Percentiles rank a stretch among this genome's conserved stretches.
Evolutionary conservation across 768 basidiomycete genomes (phyloP).

Genomic region (Hemileccinum impolitum): DNA sequence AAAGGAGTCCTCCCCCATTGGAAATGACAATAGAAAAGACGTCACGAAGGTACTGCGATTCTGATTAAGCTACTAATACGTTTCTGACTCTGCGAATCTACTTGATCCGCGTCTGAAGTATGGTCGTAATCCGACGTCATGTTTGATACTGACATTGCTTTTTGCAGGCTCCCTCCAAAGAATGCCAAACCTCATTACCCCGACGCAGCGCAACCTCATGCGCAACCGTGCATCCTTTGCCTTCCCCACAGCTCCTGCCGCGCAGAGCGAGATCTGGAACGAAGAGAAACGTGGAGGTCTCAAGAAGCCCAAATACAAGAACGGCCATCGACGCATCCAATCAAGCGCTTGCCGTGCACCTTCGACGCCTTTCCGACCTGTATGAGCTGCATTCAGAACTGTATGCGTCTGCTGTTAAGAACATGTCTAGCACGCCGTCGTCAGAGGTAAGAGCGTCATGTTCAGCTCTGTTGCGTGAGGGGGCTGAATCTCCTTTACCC

Average conservation of each 20-base stretch:
- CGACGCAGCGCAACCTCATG: slow-evolving; percentile 23
- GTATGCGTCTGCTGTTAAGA: slow-evolving; percentile 59
- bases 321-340: slow-evolving; percentile 63
- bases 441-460: slow-evolving; percentile 45
- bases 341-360: slow-evolving; percentile 50
- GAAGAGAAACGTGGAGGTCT: slow-evolving; percentile 53
- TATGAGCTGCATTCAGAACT: slow-evolving; percentile 43
- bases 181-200: slow-evolving; percentile 50
- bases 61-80: not conserved
- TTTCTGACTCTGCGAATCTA: slow-evolving; percentile 34
- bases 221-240: slow-evolving; percentile 26
- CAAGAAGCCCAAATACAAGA: slow-evolving; percentile 65
- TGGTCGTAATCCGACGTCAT: slow-evolving; percentile 15
- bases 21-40: slow-evolving; percentile 47
- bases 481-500: not conserved
- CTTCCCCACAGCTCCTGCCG: slow-evolving; percentile 56
- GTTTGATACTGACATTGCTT: not conserved
- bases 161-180: slow-evolving; percentile 76
- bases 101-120: slow-evolving; percentile 87
- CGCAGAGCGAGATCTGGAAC: slow-evolving; percentile 70
- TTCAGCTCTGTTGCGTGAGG: not conserved
- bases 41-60: slow-evolving; percentile 51
- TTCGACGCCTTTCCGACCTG: slow-evolving; percentile 50
- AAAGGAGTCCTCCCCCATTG: slow-evolving; percentile 56
- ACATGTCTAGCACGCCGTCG: slow-evolving; percentile 56